phyloP scores from a whole-genome alignment of 768 basidiomycete species.

The Pleurotus ostreatus region DNA sequence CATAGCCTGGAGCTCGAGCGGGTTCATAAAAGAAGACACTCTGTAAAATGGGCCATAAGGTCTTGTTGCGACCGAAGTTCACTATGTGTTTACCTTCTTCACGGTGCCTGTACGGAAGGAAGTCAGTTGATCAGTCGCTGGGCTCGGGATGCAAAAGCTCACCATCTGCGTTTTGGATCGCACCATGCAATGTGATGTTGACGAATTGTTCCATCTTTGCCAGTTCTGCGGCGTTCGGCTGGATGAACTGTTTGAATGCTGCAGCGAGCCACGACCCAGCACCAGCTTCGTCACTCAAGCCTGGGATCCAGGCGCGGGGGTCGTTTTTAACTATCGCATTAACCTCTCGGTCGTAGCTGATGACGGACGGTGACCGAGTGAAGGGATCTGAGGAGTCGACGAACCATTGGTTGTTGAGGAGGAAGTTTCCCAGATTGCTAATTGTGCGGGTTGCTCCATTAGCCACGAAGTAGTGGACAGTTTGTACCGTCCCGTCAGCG shows the following conservation, averaged over 20 bases:
- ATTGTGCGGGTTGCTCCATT: constrained; percentile 40
- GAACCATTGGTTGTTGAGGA: constrained; percentile 54
- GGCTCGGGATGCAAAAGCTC: neutral
- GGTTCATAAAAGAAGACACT: constrained; percentile 53
- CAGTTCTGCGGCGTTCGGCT: constrained; percentile 51
- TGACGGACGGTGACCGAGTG: constrained; percentile 47
- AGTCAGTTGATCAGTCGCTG: neutral
- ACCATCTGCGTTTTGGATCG: constrained; percentile 48
- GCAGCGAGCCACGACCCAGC: constrained; percentile 57
- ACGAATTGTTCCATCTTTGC: constrained; percentile 47
- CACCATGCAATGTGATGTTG: constrained; percentile 42
- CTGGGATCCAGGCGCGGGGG: constrained; percentile 56
- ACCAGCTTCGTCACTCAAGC: constrained; percentile 56
- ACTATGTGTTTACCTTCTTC: constrained; percentile 35
- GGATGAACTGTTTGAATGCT: constrained; percentile 51
- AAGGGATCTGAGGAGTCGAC: constrained; percentile 46
- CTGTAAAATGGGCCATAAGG: constrained; percentile 18
- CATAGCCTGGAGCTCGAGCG: constrained; percentile 36
- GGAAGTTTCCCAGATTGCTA: constrained; percentile 48
- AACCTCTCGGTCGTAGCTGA: constrained; percentile 49
- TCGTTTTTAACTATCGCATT: constrained; percentile 48
- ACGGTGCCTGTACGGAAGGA: constrained; percentile 33
- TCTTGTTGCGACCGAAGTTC: neutral
- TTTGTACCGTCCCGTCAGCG: constrained; percentile 47
- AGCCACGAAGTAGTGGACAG: constrained; percentile 49